Conservation (phyloP, 352 stramenopile genomes). For the Phytophthora hibernalis region DNA sequence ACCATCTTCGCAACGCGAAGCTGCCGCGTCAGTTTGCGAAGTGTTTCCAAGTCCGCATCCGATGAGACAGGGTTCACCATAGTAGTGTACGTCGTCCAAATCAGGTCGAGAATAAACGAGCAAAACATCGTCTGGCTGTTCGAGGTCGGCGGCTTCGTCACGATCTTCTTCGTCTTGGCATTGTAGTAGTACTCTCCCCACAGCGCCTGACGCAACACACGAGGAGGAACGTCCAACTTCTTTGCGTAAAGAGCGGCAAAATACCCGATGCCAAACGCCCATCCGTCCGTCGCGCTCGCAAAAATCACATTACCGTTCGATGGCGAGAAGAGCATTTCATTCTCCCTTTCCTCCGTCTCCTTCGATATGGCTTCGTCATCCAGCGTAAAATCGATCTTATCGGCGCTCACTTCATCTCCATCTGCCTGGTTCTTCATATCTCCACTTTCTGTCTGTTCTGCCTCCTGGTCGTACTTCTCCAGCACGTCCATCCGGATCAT, state of each 20-base stretch:
- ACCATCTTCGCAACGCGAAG: slow-evolving; percentile 73
- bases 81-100: slow-evolving; percentile 91
- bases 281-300: slow-evolving; percentile 91
- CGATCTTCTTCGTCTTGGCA: slow-evolving; percentile 91
- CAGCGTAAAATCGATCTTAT: slow-evolving; percentile 27
- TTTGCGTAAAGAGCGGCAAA: slow-evolving; percentile 81
- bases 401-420: slow-evolving; percentile 20
- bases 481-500: slow-evolving; percentile 83
- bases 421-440: slow-evolving; percentile 24
- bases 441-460: neutral
- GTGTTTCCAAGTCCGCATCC: slow-evolving; percentile 54
- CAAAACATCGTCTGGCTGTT: slow-evolving; percentile 92
- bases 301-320: slow-evolving; percentile 94
- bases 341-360: slow-evolving; percentile 69
- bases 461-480: slow-evolving; percentile 64
- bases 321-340: slow-evolving; percentile 88
- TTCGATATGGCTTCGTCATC: slow-evolving; percentile 70
- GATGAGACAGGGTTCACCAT: slow-evolving; percentile 50
- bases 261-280: slow-evolving; percentile 91
- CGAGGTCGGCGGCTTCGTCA: slow-evolving; percentile 74
- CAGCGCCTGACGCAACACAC: slow-evolving; percentile 77
- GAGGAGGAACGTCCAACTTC: slow-evolving; percentile 71
- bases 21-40: slow-evolving; percentile 75
- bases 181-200: slow-evolving; percentile 95
- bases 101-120: slow-evolving; percentile 90